Evolutionary conservation across 108 stramenopile genomes (phyloP).

Genomic region (Licmophora abbreviata): DNA sequence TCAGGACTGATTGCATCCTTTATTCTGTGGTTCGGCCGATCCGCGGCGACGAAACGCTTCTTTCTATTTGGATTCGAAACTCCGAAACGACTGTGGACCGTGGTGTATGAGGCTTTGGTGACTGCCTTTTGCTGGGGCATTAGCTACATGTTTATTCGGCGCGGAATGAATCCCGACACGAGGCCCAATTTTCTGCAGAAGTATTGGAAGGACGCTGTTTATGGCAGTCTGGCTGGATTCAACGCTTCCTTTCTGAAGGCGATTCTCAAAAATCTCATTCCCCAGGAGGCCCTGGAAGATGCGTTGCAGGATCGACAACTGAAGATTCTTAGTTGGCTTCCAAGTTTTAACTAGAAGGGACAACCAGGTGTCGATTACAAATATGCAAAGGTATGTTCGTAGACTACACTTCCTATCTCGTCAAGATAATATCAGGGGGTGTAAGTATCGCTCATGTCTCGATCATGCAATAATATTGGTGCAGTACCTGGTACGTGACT

Average conservation of each 20-base stretch:
- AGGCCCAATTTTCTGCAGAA: slow-evolving; percentile 57
- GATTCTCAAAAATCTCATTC: slow-evolving; percentile 80
- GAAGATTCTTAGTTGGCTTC: slow-evolving; percentile 48
- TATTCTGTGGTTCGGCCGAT: slow-evolving; percentile 61
- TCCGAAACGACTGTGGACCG: slow-evolving; percentile 72
- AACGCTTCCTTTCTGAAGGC: slow-evolving; percentile 87
- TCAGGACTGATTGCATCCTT: slow-evolving; percentile 74
- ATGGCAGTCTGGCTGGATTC: slow-evolving; percentile 85
- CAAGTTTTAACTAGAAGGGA: slow-evolving; percentile 18
- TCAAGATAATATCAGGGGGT: no score
- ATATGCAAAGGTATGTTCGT: neutral
- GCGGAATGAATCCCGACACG: slow-evolving; percentile 84
- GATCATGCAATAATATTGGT: no score
- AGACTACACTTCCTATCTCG: no score
- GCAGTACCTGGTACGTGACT: no score
- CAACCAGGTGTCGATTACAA: neutral
- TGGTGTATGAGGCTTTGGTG: slow-evolving; percentile 77
- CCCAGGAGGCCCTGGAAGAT: slow-evolving; percentile 63
- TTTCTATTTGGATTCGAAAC: slow-evolving; percentile 83
- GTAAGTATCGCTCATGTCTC: no score
- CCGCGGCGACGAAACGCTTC: slow-evolving; percentile 62
- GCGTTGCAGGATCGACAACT: slow-evolving; percentile 28
- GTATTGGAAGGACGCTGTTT: slow-evolving; percentile 89
- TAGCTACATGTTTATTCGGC: slow-evolving; percentile 72
- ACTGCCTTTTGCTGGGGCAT: slow-evolving; percentile 80